Evolutionary conservation across 176 grass and related monocot species (phyloP), one percentile per base, ranked within the genome.

Genomic region (Oryza rufipogon): DNA sequence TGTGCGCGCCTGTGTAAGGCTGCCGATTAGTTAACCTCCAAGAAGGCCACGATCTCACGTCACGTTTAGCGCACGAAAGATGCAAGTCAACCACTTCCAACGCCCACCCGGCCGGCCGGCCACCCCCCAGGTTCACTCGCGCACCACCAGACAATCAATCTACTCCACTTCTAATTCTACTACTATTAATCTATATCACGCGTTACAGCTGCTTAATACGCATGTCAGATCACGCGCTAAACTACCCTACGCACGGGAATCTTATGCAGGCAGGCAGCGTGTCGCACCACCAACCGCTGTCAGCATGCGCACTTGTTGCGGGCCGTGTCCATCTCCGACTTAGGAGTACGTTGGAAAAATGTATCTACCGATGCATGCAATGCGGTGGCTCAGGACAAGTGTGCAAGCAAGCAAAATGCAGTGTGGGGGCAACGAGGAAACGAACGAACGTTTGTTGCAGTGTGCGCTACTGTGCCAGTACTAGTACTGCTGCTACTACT

Each of bases 71-170:
- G 71, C 70, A 87, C 76, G 85, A 76, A 87, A 91, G 89, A 84
- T 71, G 89, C 89, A 38, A 87, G 89, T 87, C 85, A 91, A 87
- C 85, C 64, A 91, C 89, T 66, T 84, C 81, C 76, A 84, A 75
- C 75, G 71, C 64, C 74, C 75, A 19, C 44, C 39, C 39, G 6
- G 39, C 74, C 75, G 10, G 28, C 39, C 39, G 7, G 39, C 39
- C 39, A 41, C 7, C 39, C 13, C 13, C 28, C 66, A 16, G 56
- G 20, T 44, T 41, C 65, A 56, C n/a, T 87, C 34, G 44, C 49
- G 12, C 47, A 32, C 30, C 30, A 32, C 30, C 47, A 42, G 41
- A 42, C 70, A 38, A 19, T 56, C 17, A 4, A 68, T 11, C 15
- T 17, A 32, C 28, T 28, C 28, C 28, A 28, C 30, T 32, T 32